Evolutionary conservation across 192 early-diverging fungal genomes (phyloP).

Genomic region (Mortierella claussenii): DNA sequence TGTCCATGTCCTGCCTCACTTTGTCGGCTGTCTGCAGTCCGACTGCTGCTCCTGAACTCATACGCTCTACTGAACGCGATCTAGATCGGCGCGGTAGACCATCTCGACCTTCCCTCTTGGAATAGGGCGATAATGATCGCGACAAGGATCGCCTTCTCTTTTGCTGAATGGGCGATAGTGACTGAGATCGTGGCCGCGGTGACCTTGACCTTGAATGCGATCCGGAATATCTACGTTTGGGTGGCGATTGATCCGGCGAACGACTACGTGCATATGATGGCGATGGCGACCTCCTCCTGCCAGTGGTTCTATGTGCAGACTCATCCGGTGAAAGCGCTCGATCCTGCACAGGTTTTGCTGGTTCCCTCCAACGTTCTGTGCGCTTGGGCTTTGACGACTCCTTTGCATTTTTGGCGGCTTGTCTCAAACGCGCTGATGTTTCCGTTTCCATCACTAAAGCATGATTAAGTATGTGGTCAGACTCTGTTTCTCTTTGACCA

Average conservation of each 20-base stretch:
- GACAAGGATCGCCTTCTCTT: conserved; percentile 25
- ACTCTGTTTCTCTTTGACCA: neutral
- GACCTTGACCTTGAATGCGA: conserved; percentile 20
- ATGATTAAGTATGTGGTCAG: neutral
- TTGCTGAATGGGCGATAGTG: conserved; percentile 15
- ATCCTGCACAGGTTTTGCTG: conserved; percentile 2
- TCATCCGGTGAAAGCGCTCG: conserved; percentile 12
- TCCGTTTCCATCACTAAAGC: conserved; percentile 38
- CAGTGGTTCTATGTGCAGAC: neutral
- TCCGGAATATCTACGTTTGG: neutral
- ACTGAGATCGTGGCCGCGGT: conserved; percentile 14
- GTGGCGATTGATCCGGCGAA: conserved; percentile 6
- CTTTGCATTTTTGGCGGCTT: conserved; percentile 21
- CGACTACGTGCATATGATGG: conserved; percentile 3
- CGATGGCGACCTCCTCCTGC: conserved; percentile 19
- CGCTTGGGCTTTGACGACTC: neutral
- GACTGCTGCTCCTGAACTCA: conserved; percentile 29
- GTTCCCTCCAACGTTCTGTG: conserved; percentile 8
- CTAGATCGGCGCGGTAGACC: conserved; percentile 12
- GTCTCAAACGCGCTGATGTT: conserved; percentile 15
- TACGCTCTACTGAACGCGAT: conserved; percentile 17
- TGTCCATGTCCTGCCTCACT: conserved; percentile 25
- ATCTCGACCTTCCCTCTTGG: neutral
- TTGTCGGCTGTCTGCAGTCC: conserved; percentile 41
- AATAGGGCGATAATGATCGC: conserved; percentile 26